phyloP scores from a whole-genome alignment of 2,329 filamentous ascomycete species.

The Aspergillus ustus region DNA sequence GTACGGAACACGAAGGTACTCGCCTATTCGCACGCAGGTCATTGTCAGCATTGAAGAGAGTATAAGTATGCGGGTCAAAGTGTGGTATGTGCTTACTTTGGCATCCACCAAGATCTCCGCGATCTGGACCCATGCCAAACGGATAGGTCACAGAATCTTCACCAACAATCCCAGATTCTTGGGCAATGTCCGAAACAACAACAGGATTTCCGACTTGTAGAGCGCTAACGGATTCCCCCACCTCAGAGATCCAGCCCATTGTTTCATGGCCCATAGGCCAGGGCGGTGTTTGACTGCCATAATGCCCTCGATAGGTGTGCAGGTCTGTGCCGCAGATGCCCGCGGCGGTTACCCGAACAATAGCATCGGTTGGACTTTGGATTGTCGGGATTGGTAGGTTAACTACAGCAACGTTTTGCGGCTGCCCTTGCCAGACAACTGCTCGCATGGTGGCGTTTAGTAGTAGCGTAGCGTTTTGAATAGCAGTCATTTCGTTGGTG shows the following conservation, averaged over 20 bases:
- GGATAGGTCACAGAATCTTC: constrained; percentile 2
- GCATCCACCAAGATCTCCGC: background rate
- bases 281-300: constrained; percentile 25
- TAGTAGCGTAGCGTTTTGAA: no score
- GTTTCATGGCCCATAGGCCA: constrained; percentile 29
- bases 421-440: constrained; percentile 33
- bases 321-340: constrained; percentile 39
- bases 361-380: constrained; percentile 35
- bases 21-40: constrained; percentile 17
- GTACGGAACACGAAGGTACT: constrained; percentile 25
- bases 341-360: constrained; percentile 41
- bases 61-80: background rate
- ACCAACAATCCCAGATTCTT: background rate
- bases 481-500: no score
- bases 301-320: constrained; percentile 39
- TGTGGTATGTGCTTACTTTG: background rate
- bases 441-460: constrained; percentile 32
- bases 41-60: background rate
- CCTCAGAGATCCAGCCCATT: constrained; percentile 24
- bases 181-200: constrained; percentile 20
- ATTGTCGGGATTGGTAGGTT: constrained; percentile 29
- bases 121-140: background rate
- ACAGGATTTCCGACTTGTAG: constrained; percentile 29
- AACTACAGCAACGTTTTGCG: constrained; percentile 30
- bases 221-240: constrained; percentile 21